Evolutionary conservation across 768 basidiomycete species (phyloP), one percentile per base, ranked within the genome.

Genomic region (Suillus fuscotomentosus): DNA sequence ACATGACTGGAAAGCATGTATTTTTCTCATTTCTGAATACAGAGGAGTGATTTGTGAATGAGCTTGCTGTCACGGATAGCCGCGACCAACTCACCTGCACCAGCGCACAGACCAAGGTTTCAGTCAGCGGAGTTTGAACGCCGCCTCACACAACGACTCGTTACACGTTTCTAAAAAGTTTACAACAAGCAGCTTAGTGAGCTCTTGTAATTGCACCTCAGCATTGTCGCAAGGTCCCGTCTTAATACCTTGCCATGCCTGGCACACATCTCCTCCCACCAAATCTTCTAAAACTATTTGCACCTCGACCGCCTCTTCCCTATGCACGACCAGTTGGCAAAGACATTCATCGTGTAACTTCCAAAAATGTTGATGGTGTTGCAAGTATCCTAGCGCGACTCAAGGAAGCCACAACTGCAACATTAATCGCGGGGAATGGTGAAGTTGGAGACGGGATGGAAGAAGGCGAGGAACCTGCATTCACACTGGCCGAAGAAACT

Each of bases 231-330:
- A 27, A 59, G 57, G 39, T 24, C 9, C 39, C 24, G 24, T 41
- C 39, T 11, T 41, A 41, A 17, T 57, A 56, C 6, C 22, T 47
- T 45, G 56, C 57, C 65, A 83, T 83, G 82, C 83, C 82, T 11
- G 91, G 91, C 56, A 95, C 94, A 4, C 93, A 96, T 79, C 83
- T 96, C 27, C 85, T 99, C 27, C 97, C 97, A 4, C 95, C 95
- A 3, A 97, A 98, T 78, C 86, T 99, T 60, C 88, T 99, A 76
- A 95, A 97, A 75, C 90, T 99, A 69, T 99, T 99, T 76, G 90
- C 94, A 0, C 95, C 97, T 5, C 88, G 97, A 8, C 94, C 97
- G 1, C 92, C 90, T 3, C 84, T 98, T 4, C 91, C 91, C 1
- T 99, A 95, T 74, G 72, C 88, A 38, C 89, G 94, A 10, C 95